Conservation (phyloP, 1,284 basidiomycete genomes). For the Leccinum proliferum region DNA sequence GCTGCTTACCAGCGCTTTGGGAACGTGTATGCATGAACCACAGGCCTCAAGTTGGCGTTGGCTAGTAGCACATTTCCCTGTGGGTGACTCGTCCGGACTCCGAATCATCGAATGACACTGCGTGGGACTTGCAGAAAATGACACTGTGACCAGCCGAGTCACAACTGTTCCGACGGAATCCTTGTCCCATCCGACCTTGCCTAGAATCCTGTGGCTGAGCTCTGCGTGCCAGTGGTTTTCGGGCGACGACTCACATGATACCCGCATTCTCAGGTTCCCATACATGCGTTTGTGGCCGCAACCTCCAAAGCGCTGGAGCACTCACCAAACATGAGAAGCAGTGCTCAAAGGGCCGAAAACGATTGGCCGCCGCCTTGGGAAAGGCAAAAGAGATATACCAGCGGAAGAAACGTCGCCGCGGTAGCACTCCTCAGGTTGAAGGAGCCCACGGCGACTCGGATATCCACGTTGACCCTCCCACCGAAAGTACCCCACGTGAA, state of each 20-base stretch:
- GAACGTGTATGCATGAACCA: background rate
- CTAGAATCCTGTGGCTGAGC: background rate
- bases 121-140: background rate
- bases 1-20: background rate
- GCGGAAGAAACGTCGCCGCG: background rate
- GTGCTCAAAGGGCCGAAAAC: too few species aligned
- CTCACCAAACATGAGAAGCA: too few species aligned
- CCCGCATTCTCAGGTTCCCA: background rate
- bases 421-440: background rate
- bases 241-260: background rate
- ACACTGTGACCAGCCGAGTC: background rate
- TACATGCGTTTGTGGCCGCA: background rate
- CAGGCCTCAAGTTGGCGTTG: background rate
- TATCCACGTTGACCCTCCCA: too few species aligned
- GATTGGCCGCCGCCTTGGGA: background rate
- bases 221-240: background rate
- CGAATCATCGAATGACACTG: background rate
- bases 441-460: too few species aligned
- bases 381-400: background rate
- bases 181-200: background rate
- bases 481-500: too few species aligned
- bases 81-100: background rate
- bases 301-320: too few species aligned
- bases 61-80: background rate
- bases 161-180: background rate